Evolutionary conservation across 176 grass and related monocot genomes (phyloP).

Genomic region (Chloris gayana): DNA sequence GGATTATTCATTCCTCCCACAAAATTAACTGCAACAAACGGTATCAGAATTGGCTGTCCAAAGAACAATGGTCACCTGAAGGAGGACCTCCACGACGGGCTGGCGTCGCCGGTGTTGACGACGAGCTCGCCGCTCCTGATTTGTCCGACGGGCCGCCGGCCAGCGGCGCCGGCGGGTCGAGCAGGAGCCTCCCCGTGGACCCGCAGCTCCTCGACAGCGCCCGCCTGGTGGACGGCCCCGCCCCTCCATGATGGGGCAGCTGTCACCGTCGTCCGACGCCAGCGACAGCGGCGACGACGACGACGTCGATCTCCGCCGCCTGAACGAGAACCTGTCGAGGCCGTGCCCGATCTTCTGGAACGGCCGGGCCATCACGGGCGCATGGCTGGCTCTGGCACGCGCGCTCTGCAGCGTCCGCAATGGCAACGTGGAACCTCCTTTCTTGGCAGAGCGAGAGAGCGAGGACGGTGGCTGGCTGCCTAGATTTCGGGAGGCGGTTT

Average conservation of each 20-base stretch:
- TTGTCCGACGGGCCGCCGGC: slow-evolving; percentile 47
- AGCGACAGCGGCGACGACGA: slow-evolving; percentile 16
- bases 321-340: slow-evolving; percentile 55
- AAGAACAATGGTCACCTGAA: slow-evolving; percentile 36
- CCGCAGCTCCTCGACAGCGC: slow-evolving; percentile 47
- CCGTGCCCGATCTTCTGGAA: slow-evolving; percentile 60
- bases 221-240: slow-evolving; percentile 28
- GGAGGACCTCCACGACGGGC: slow-evolving; percentile 38
- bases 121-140: not conserved
- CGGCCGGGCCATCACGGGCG: slow-evolving; percentile 50
- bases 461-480: slow-evolving; percentile 17
- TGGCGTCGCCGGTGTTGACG: not conserved
- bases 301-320: slow-evolving; percentile 44
- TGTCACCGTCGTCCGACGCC: slow-evolving; percentile 23
- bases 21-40: not conserved
- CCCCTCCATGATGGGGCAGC: slow-evolving; percentile 38
- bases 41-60: not conserved
- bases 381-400: slow-evolving; percentile 28
- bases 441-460: not conserved
- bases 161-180: slow-evolving; percentile 41
- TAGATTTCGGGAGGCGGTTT: slow-evolving; percentile 50
- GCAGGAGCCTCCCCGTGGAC: slow-evolving; percentile 38
- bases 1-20: not conserved
- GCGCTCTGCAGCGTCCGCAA: slow-evolving; percentile 5
- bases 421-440: slow-evolving; percentile 34